Conservation (phyloP, 257 asterid species). For the Scutellaria minor region DNA sequence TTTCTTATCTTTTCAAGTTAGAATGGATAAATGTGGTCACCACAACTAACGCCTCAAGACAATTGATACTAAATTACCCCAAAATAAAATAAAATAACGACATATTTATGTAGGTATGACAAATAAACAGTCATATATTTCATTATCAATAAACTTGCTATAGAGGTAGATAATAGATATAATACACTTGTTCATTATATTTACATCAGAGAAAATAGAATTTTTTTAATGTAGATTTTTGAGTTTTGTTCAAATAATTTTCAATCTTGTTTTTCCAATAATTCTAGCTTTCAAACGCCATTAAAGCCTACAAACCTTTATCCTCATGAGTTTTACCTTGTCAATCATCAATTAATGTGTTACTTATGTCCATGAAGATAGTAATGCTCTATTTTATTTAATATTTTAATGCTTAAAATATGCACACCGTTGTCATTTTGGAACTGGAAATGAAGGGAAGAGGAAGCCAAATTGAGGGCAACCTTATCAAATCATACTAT, state of each 20-base stretch:
- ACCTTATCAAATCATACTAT: background rate
- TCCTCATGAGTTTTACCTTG: too few species aligned
- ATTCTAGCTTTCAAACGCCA: too few species aligned
- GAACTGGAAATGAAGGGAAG: slow-evolving; percentile 1
- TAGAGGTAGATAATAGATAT: too few species aligned
- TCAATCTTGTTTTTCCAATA: too few species aligned
- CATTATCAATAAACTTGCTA: too few species aligned
- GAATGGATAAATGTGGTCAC: slow-evolving; percentile 16
- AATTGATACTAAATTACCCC: background rate
- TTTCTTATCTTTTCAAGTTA: background rate
- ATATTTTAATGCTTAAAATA: background rate
- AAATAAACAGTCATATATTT: too few species aligned
- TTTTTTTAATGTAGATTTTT: too few species aligned
- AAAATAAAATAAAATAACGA: background rate
- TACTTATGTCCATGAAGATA: background rate
- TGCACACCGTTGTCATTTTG: background rate
- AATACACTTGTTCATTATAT: too few species aligned
- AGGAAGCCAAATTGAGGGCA: slow-evolving; percentile 25
- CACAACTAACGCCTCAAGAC: background rate
- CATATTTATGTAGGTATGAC: background rate
- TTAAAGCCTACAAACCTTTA: too few species aligned
- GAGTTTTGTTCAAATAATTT: too few species aligned
- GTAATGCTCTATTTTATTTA: background rate
- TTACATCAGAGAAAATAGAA: too few species aligned
- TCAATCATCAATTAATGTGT: too few species aligned